Percentiles rank a stretch among this genome's conserved stretches.
phyloP scores from a whole-genome alignment of 2,329 filamentous ascomycete species.

The Dothistroma septosporum region DNA sequence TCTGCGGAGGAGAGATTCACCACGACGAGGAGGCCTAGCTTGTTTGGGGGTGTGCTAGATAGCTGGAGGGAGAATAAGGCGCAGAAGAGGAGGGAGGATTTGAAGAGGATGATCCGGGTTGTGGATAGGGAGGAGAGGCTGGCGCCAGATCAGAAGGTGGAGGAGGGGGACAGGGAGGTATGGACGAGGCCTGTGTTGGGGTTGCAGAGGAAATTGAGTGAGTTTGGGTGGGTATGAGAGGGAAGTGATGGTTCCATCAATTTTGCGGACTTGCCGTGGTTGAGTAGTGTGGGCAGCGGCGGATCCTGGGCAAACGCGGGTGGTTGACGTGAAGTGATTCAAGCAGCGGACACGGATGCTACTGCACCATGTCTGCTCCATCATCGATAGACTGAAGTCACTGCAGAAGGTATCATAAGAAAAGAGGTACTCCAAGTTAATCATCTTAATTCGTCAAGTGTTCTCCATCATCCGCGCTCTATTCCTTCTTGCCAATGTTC shows the following conservation, averaged over 20 bases:
- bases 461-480: background rate
- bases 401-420: conserved; percentile 7
- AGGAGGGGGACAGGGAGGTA: conserved; percentile 4
- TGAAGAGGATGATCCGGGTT: conserved; percentile 34
- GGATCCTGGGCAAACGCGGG: background rate
- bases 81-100: conserved; percentile 30
- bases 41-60: conserved; percentile 20
- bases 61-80: conserved; percentile 26
- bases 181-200: conserved; percentile 1
- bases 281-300: no score
- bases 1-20: conserved; percentile 1
- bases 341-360: no score
- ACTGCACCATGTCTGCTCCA: background rate
- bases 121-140: conserved; percentile 13
- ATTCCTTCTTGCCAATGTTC: conserved; percentile 23
- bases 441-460: background rate
- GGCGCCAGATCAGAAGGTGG: background rate
- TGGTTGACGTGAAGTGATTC: background rate
- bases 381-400: background rate
- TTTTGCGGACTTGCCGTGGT: background rate
- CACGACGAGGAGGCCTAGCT: conserved; percentile 7
- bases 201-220: conserved; percentile 10
- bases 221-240: conserved; percentile 13
- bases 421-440: background rate
- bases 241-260: background rate